Evolutionary conservation across 106 monocot species (phyloP).

Genomic region (Dactylorhiza incarnata): DNA sequence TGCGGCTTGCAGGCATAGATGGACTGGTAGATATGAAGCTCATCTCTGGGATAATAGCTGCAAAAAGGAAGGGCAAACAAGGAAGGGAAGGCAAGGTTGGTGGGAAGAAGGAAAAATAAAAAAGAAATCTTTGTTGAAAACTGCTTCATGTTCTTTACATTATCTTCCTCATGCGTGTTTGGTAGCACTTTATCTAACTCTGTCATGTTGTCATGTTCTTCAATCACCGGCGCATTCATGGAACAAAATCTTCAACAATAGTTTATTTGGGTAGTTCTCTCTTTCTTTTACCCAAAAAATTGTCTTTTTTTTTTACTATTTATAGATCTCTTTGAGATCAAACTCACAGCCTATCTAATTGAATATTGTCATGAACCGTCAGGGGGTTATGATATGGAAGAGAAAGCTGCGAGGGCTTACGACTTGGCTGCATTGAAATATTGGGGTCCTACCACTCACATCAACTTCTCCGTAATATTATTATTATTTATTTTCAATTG

Average conservation of each 20-base stretch:
- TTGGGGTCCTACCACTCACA: conserved; percentile 95
- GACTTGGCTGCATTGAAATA: conserved; percentile 97
- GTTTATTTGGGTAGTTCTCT: conserved; percentile 79
- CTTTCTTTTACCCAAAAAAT: neutral
- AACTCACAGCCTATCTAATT: neutral
- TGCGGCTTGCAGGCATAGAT: conserved; percentile 66
- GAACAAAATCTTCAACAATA: conserved; percentile 24
- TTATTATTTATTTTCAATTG: conserved; percentile 3
- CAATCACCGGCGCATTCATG: conserved; percentile 10
- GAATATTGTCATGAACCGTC: neutral
- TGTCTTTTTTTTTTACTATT: neutral
- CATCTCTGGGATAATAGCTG: conserved; percentile 99
- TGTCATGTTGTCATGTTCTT: conserved; percentile 6
- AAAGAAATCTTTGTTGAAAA: neutral
- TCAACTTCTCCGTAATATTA: conserved; percentile 82
- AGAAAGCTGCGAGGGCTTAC: conserved; percentile 97
- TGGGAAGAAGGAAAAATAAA: neutral
- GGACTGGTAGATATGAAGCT: conserved; percentile 99
- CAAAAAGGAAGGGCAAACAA: conserved; percentile 99
- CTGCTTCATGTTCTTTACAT: neutral
- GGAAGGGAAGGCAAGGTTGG: conserved; percentile 99
- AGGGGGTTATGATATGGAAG: conserved; percentile 99
- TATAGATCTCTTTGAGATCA: neutral
- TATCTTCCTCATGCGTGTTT: neutral
- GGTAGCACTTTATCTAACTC: neutral